phyloP scores from a whole-genome alignment of 2,329 filamentous ascomycete species.

The Bipolaris cookei region DNA sequence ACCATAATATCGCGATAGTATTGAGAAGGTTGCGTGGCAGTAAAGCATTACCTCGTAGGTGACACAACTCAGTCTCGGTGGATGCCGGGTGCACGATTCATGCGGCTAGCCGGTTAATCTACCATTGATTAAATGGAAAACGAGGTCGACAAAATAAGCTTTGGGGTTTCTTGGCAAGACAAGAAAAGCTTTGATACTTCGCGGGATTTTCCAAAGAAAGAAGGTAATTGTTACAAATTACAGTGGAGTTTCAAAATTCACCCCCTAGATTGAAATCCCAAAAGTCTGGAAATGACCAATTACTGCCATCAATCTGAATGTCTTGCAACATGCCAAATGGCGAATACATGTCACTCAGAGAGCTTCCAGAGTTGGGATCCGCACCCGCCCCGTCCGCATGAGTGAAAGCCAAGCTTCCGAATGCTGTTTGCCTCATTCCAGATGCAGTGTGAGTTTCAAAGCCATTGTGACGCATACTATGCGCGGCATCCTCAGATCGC shows the following conservation, averaged over 20 bases:
- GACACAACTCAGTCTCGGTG: too few relatives aligned
- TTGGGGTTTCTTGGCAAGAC: neutral
- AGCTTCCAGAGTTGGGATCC: conserved; percentile 2
- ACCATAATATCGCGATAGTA: too few relatives aligned
- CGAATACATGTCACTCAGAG: conserved; percentile 14
- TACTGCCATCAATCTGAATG: conserved; percentile 37
- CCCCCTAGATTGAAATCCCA: conserved; percentile 45
- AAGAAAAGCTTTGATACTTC: neutral
- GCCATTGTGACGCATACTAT: conserved; percentile 3
- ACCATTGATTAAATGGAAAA: too few relatives aligned
- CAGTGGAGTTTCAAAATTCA: conserved; percentile 26
- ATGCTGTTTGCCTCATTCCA: neutral
- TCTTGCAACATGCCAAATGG: conserved; percentile 35
- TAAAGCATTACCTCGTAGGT: too few relatives aligned
- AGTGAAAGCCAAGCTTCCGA: conserved; percentile 11
- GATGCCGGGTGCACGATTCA: too few relatives aligned
- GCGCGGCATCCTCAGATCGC: conserved; percentile 15
- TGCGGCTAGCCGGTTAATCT: too few relatives aligned
- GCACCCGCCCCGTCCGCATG: conserved; percentile 17
- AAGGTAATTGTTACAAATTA: neutral
- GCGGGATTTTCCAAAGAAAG: neutral
- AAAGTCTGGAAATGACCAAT: conserved; percentile 46
- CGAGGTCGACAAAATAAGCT: too few relatives aligned
- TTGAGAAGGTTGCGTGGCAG: too few relatives aligned
- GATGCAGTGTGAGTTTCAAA: conserved; percentile 5